Percentiles rank a stretch among this genome's conserved stretches.
Evolutionary conservation across 2,329 filamentous ascomycete genomes (phyloP).

Genomic region (Aspergillus ochraceus): DNA sequence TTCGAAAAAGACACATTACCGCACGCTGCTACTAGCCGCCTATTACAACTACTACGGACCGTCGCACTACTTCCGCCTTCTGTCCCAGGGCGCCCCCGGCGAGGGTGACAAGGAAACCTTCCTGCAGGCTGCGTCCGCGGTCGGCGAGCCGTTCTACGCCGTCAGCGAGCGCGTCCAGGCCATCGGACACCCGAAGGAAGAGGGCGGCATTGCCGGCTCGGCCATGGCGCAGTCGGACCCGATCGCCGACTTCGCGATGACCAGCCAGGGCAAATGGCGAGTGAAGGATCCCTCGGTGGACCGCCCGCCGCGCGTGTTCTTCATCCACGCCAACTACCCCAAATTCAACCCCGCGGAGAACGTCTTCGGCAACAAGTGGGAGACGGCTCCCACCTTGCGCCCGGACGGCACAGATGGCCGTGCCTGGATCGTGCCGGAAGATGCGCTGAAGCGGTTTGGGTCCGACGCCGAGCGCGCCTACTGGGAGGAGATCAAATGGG

Average conservation of each 20-base stretch:
- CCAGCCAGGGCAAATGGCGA: conserved; percentile 33
- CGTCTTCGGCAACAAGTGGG: conserved; percentile 39
- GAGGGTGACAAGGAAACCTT: conserved; percentile 44
- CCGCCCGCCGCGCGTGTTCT: conserved; percentile 35
- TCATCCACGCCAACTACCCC: conserved; percentile 44
- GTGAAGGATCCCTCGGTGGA: conserved; percentile 33
- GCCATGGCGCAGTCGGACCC: conserved; percentile 43
- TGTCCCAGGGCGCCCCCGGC: conserved; percentile 40
- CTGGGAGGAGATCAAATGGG: conserved; percentile 43
- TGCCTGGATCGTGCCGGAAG: conserved; percentile 37
- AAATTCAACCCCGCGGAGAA: conserved; percentile 43
- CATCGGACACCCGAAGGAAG: conserved; percentile 31
- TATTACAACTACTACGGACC: conserved; percentile 41
- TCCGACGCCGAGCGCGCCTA: conserved; percentile 41
- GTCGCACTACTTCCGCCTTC: conserved; percentile 39
- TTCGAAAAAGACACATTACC: conserved; percentile 36
- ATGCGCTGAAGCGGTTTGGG: conserved; percentile 37
- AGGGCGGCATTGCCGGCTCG: conserved; percentile 31
- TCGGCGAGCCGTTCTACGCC: conserved; percentile 36
- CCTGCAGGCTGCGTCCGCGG: conserved; percentile 34
- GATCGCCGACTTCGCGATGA: conserved; percentile 36
- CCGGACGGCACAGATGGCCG: conserved; percentile 37
- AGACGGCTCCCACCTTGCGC: conserved; percentile 37
- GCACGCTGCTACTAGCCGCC: conserved; percentile 36
- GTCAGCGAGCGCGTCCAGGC: conserved; percentile 38